Evolutionary conservation across 176 grass and related monocot genomes (phyloP), one percentile per base, ranked within the genome.

Genomic region (Carex kokanica): DNA sequence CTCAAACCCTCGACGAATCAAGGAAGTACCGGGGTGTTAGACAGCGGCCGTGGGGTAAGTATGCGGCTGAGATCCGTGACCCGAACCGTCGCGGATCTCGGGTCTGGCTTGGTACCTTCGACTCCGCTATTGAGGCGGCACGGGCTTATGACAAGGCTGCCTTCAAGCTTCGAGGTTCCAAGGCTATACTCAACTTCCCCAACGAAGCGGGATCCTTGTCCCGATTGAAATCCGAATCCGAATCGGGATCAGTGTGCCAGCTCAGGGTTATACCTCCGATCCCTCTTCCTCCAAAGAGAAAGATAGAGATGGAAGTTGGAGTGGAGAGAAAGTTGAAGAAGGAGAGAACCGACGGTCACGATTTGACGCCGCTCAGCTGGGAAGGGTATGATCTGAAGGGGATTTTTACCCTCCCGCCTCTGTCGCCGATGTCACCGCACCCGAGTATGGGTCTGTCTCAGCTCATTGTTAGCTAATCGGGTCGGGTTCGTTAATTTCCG

Each of bases 31-130:
- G 91, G 0, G 97, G 97, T 0, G 97, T 99, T 43, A 64, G 97
- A 80, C 97, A 90, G 88, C 88, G 97, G 24, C 93, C 93, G 13
- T 99, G 97, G 97, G 93, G 97, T 41, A 99, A 99, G 86, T 64
- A 52, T 10, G 65, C 68, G 10, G 67, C 65, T 11, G 83, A 63
- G 72, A 78, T 64, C 57, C 83, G 70, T 2, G 57, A 74, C 20
- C 83, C 70, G 5, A 74, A 63, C 56, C 53, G 83, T 18, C 73
- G 83, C 1, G 70, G 83, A 6, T 64, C 65, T 62, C 71, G 83
- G 12, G 60, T 82, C 41, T 85, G 83, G 83, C 55, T 85, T 0
- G 83, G 83, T 6, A 78, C 83, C 34, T 77, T 78, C 36, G 40
- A 85, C 57, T 58, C 69, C 11, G 80, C 80, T 27, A 53, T 82